Evolutionary conservation across 202 grass and related monocot species (phyloP).

Genomic region (Eragrostis tef): DNA sequence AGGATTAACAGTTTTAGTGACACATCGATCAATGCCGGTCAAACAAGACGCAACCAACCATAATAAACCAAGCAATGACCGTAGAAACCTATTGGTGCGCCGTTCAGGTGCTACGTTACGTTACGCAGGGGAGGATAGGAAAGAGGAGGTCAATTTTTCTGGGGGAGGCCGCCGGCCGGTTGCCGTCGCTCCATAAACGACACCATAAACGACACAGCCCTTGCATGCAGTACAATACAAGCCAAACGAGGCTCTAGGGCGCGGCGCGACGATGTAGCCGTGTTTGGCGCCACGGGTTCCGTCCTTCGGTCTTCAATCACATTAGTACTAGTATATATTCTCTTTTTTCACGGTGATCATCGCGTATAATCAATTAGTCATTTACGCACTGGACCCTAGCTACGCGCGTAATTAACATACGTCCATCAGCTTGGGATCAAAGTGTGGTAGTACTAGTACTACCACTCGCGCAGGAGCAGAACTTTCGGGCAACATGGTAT

Average conservation of each 20-base stretch:
- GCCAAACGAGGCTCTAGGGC: background rate
- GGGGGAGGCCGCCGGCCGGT: background rate
- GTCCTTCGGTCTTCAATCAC: background rate
- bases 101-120: background rate
- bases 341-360: too few relatives aligned
- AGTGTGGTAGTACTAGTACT: background rate
- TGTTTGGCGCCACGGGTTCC: slow-evolving; percentile 2
- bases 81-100: background rate
- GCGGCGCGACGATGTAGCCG: background rate
- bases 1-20: background rate
- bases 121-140: too few relatives aligned
- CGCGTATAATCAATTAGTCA: too few relatives aligned
- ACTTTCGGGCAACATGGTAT: background rate
- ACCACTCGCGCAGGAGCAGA: background rate
- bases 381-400: too few relatives aligned
- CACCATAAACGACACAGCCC: background rate
- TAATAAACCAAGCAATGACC: background rate
- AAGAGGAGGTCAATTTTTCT: background rate
- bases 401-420: too few relatives aligned
- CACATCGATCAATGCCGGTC: too few relatives aligned
- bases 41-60: too few relatives aligned
- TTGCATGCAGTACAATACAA: slow-evolving; percentile 34
- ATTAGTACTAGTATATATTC: background rate
- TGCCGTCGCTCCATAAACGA: too few relatives aligned
- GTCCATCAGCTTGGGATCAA: too few relatives aligned